A percentile compares a stretch with the other conserved stretches of the same genome.
Conservation (phyloP, 805 yeast species). For the Sugiyamaella lignohabitans region DNA sequence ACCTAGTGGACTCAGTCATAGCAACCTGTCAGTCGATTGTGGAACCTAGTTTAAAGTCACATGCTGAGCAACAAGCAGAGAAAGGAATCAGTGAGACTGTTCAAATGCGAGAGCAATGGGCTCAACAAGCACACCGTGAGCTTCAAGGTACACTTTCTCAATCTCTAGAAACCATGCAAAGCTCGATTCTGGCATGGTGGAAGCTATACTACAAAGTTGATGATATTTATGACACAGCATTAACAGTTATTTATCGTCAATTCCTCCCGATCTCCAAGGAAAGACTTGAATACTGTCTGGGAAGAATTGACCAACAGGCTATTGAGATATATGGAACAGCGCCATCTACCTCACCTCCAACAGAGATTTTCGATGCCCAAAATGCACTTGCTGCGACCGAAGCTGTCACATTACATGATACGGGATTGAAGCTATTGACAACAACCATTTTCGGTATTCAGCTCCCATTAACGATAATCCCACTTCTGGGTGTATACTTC, state of each 20-base stretch:
- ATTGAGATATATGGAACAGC: conserved; percentile 7
- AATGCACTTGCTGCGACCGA: conserved; percentile 10
- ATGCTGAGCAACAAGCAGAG: conserved; percentile 10
- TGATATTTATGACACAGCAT: conserved; percentile 29
- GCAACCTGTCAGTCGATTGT: conserved; percentile 27
- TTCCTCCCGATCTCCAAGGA: conserved; percentile 29
- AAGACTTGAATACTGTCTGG: conserved; percentile 28
- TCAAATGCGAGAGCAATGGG: conserved; percentile 28
- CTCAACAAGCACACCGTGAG: conserved; percentile 34
- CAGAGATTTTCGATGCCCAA: neutral
- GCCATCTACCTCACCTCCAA: neutral
- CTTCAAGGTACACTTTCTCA: conserved; percentile 30
- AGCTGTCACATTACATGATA: conserved; percentile 25
- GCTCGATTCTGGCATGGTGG: conserved; percentile 31
- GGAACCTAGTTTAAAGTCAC: conserved; percentile 9
- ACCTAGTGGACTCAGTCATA: conserved; percentile 23
- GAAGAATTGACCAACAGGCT: conserved; percentile 25
- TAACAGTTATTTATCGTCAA: conserved; percentile 13
- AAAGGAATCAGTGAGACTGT: conserved; percentile 15
- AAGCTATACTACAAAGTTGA: conserved; percentile 33
- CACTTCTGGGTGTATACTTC: conserved; percentile 29
- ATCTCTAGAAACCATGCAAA: conserved; percentile 20
- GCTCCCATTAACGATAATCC: conserved; percentile 29
- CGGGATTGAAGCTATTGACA: conserved; percentile 26
- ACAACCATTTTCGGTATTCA: conserved; percentile 30